Conservation (phyloP, 352 stramenopile species). For the Elongisporangium anandrum region DNA sequence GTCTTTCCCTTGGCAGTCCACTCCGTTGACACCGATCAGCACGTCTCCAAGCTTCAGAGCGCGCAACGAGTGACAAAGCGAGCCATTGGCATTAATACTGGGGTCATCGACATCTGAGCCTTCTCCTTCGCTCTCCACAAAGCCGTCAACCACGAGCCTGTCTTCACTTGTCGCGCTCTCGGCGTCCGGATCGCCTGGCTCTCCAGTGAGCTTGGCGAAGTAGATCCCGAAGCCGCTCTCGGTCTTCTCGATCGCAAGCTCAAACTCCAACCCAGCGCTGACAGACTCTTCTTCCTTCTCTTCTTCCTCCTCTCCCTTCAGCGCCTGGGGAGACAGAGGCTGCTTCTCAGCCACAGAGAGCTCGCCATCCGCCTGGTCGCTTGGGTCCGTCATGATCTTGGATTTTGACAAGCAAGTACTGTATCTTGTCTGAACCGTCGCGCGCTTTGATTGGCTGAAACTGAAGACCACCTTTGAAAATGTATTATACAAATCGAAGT, state of each 20-base stretch:
- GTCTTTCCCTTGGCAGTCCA: constrained; percentile 17
- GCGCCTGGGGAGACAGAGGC: not conserved
- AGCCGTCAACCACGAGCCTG: constrained; percentile 30
- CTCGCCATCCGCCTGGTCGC: not conserved
- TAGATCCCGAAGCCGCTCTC: constrained; percentile 37
- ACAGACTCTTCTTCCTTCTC: not conserved
- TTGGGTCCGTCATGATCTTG: not conserved
- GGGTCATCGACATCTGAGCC: not conserved
- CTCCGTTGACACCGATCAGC: constrained; percentile 27
- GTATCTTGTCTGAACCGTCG: not conserved
- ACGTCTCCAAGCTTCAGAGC: constrained; percentile 30
- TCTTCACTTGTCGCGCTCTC: not conserved
- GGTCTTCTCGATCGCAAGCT: constrained; percentile 26
- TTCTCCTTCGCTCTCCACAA: constrained; percentile 15
- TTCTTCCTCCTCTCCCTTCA: not conserved
- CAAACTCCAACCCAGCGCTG: constrained; percentile 6
- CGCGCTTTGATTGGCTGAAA: constrained; percentile 12
- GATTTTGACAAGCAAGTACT: not conserved
- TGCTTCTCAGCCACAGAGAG: not conserved
- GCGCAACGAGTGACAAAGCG: constrained; percentile 2
- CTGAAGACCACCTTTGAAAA: not conserved
- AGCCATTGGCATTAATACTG: not conserved
- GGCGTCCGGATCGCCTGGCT: not conserved
- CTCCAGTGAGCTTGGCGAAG: constrained; percentile 22
- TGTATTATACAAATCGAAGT: constrained; percentile 4